Percentiles rank a stretch among this genome's conserved stretches.
Conservation (phyloP, 352 stramenopile species). For the Phytopythium delawarense region DNA sequence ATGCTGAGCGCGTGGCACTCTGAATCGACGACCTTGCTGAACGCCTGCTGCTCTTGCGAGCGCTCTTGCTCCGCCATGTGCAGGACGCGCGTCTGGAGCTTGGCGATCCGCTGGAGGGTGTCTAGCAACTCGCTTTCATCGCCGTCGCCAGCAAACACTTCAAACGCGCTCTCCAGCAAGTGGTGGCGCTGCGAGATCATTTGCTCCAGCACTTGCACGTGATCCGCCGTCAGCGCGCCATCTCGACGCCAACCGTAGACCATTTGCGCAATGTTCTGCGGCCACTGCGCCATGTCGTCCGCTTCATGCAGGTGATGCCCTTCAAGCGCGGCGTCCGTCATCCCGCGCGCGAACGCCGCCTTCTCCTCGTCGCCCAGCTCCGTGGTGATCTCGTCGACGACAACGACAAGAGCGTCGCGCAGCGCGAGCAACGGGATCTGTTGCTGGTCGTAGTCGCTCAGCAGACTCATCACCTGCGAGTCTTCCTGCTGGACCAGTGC, state of each 20-base stretch:
- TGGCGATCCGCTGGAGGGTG: constrained; percentile 64
- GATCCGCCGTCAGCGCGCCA: constrained; percentile 21
- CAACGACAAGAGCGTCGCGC: constrained; percentile 42
- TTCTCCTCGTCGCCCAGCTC: constrained; percentile 68
- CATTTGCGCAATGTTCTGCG: constrained; percentile 39
- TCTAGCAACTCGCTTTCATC: constrained; percentile 68
- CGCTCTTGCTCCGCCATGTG: constrained; percentile 27
- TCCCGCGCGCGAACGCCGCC: constrained; percentile 23
- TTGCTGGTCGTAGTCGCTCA: constrained; percentile 39
- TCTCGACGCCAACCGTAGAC: constrained; percentile 41
- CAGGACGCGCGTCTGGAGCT: constrained; percentile 53
- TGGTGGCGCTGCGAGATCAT: constrained; percentile 55
- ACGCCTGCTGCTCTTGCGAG: constrained; percentile 18
- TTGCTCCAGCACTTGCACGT: constrained; percentile 32
- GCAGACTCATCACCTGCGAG: constrained; percentile 34
- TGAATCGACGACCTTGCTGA: constrained; percentile 27
- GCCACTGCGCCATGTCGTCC: constrained; percentile 30
- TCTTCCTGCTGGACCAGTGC: constrained; percentile 60
- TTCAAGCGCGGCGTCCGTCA: constrained; percentile 24
- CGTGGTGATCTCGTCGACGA: constrained; percentile 63
- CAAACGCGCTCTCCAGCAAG: constrained; percentile 66
- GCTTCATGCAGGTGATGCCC: constrained; percentile 15
- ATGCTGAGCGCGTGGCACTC: constrained; percentile 29
- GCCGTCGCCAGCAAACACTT: constrained; percentile 52
- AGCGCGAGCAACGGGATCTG: constrained; percentile 23